Evolutionary conservation across 148 eudicot species (phyloP).

Genomic region (Spergularia marina): DNA sequence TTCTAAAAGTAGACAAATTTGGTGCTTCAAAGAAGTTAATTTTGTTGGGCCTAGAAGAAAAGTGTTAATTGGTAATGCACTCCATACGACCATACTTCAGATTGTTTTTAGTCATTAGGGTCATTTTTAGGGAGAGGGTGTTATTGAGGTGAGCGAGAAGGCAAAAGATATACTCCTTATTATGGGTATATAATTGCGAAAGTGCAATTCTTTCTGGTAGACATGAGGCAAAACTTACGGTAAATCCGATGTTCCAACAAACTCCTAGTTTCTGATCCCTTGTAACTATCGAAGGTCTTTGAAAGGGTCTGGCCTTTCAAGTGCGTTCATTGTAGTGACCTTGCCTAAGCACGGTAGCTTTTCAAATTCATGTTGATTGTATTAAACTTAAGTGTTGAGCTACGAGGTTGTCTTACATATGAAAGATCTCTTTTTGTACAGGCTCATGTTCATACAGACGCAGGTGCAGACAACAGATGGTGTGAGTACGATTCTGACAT

Average conservation of each 20-base stretch:
- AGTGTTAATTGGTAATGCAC: neutral
- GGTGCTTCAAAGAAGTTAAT: neutral
- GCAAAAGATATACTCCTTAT: neutral
- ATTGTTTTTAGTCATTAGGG: neutral
- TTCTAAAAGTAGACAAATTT: no score
- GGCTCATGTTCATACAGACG: conserved; percentile 46
- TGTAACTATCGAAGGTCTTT: no score
- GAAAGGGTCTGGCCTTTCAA: no score
- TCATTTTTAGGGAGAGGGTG: neutral
- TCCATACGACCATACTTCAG: neutral
- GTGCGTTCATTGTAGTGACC: no score
- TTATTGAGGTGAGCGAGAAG: neutral
- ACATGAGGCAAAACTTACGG: no score
- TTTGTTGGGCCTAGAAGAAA: neutral
- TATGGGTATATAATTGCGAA: no score
- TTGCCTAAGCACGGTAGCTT: no score
- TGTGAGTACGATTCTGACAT: conserved; percentile 79
- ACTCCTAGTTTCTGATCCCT: no score
- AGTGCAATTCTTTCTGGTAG: no score
- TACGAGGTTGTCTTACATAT: neutral
- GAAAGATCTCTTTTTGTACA: conserved; percentile 22
- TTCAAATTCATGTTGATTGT: no score
- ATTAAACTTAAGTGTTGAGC: no score
- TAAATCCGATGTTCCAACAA: no score
- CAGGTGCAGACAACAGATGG: conserved; percentile 41